phyloP scores from a whole-genome alignment of 2,329 filamentous ascomycete species.

The Mycogone perniciosa region DNA sequence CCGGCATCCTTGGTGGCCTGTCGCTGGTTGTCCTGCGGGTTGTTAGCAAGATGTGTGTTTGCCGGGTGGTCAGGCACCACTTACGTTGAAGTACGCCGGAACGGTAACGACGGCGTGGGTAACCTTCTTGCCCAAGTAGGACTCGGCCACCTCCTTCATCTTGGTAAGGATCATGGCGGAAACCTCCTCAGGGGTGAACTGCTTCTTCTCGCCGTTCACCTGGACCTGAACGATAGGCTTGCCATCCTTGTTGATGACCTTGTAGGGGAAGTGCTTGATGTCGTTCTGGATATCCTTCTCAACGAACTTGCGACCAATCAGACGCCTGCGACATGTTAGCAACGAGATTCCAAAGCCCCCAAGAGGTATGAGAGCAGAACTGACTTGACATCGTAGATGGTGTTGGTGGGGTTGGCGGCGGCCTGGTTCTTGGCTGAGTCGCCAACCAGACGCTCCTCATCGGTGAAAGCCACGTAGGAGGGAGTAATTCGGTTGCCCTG shows the following conservation, averaged over 20 bases:
- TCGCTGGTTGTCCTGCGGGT: constrained; percentile 70
- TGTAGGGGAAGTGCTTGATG: constrained; percentile 98
- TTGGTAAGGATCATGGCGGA: constrained; percentile 76
- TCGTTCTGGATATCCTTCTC: constrained; percentile 88
- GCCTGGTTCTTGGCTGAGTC: constrained; percentile 97
- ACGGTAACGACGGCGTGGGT: constrained; percentile 89
- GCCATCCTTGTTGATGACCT: constrained; percentile 79
- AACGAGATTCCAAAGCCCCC: neutral
- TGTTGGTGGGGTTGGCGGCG: constrained; percentile 68
- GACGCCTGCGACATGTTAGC: constrained; percentile 49
- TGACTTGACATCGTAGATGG: constrained; percentile 79
- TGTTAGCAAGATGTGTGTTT: constrained; percentile 17
- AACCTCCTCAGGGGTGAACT: constrained; percentile 74
- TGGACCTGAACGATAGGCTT: constrained; percentile 81
- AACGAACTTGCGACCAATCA: constrained; percentile 76
- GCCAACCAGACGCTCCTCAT: constrained; percentile 93
- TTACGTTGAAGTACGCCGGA: constrained; percentile 87
- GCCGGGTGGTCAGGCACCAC: constrained; percentile 12
- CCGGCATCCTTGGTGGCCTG: constrained; percentile 96
- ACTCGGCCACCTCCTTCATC: constrained; percentile 80
- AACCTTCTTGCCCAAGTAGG: constrained; percentile 74
- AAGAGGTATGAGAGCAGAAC: constrained; percentile 28
- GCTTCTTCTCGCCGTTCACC: constrained; percentile 58
- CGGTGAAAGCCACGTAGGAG: constrained; percentile 93
- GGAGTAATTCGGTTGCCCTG: constrained; percentile 95